Percentiles rank a stretch among this genome's conserved stretches.
Evolutionary conservation across 2,329 filamentous ascomycete species (phyloP).

Genomic region (Phaeophleospora eucalypticola): DNA sequence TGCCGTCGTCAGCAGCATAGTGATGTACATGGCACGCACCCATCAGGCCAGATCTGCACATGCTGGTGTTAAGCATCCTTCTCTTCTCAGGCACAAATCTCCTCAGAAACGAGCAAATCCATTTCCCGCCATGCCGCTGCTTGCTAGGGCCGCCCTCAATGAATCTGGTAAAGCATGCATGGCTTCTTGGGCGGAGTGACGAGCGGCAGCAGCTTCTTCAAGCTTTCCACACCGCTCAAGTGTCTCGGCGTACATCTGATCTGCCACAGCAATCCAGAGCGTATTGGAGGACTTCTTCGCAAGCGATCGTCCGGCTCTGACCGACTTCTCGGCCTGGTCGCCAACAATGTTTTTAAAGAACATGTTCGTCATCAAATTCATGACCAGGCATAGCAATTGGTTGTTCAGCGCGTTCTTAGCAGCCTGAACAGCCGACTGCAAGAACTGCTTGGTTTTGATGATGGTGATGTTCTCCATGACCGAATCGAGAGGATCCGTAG

Average conservation of each 20-base stretch:
- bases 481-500: conserved; percentile 43
- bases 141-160: conserved; percentile 13
- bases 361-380: conserved; percentile 78
- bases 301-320: conserved; percentile 47
- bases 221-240: conserved; percentile 63
- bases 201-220: conserved; percentile 26
- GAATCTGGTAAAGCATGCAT: conserved; percentile 21
- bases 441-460: conserved; percentile 71
- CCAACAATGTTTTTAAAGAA: conserved; percentile 81
- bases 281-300: conserved; percentile 48
- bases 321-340: conserved; percentile 50
- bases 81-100: too few species aligned
- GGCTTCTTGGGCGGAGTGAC: conserved; percentile 18
- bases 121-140: background rate
- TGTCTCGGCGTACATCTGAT: conserved; percentile 72
- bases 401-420: conserved; percentile 68
- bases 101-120: background rate
- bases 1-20: too few species aligned
- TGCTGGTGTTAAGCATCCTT: too few species aligned
- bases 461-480: conserved; percentile 61
- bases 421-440: conserved; percentile 67
- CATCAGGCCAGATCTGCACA: too few species aligned
- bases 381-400: conserved; percentile 75
- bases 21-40: too few species aligned
- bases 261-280: conserved; percentile 59